Conservation (phyloP, 139 green algal species). For the Dunaliella primolecta region DNA sequence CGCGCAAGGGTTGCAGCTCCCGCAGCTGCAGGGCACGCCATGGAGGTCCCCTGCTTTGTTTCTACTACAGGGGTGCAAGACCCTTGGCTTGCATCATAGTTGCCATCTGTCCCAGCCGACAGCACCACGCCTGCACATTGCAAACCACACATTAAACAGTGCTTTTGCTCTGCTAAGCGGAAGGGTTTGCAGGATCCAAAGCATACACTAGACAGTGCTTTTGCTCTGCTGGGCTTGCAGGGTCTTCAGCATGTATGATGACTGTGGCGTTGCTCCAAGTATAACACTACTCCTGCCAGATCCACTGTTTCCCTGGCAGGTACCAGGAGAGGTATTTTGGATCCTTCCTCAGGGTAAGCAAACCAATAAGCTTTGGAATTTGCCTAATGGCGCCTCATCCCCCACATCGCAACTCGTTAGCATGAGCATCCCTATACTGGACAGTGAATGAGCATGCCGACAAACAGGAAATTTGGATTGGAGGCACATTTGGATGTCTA, state of each 20-base stretch:
- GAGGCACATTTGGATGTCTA: too few relatives aligned
- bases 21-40: constrained; percentile 68
- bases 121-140: neutral
- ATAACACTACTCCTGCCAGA: too few relatives aligned
- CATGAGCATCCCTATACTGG: too few relatives aligned
- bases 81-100: neutral
- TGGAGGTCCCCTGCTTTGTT: constrained; percentile 67
- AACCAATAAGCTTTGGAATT: too few relatives aligned
- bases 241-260: neutral
- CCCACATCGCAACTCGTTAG: too few relatives aligned
- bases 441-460: too few relatives aligned
- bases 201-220: neutral
- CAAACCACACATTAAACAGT: neutral
- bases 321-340: too few relatives aligned
- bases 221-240: neutral
- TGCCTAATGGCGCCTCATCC: too few relatives aligned
- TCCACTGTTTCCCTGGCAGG: too few relatives aligned
- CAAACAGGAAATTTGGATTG: too few relatives aligned
- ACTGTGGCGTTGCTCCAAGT: too few relatives aligned
- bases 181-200: neutral
- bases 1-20: constrained; percentile 50
- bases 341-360: too few relatives aligned
- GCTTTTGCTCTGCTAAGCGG: neutral
- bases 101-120: neutral
- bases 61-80: neutral